Conservation (phyloP, 2,329 filamentous ascomycete species). For the Neospermospora avenae region DNA sequence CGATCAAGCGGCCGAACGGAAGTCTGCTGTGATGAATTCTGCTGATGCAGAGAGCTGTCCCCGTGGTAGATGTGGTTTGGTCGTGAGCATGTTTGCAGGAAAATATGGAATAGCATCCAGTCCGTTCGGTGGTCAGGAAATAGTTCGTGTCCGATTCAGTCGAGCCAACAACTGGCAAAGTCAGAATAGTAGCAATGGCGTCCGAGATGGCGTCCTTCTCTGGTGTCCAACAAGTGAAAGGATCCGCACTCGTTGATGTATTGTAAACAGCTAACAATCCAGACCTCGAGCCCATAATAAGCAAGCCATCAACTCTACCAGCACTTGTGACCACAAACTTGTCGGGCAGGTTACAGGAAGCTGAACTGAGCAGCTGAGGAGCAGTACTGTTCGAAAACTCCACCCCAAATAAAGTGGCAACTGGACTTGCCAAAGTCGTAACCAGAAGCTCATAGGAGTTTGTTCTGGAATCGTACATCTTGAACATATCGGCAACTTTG, state of each 20-base stretch:
- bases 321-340: conserved; percentile 50
- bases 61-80: conserved; percentile 12
- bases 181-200: conserved; percentile 65
- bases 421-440: conserved; percentile 36
- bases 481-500: conserved; percentile 36
- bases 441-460: conserved; percentile 22
- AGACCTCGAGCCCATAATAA: conserved; percentile 54
- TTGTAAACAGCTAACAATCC: conserved; percentile 51
- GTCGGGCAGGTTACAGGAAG: conserved; percentile 32
- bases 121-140: conserved; percentile 71
- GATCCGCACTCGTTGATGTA: conserved; percentile 19
- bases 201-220: conserved; percentile 41
- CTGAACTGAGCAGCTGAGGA: not conserved
- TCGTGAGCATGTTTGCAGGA: not conserved
- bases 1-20: conserved; percentile 72
- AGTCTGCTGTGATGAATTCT: conserved; percentile 65
- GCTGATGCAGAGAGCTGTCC: conserved; percentile 11
- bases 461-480: conserved; percentile 11
- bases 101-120: conserved; percentile 71
- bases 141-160: conserved; percentile 34
- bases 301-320: conserved; percentile 38
- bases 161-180: conserved; percentile 37
- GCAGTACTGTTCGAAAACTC: conserved; percentile 9
- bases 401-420: conserved; percentile 34
- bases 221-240: conserved; percentile 21